phyloP scores from a whole-genome alignment of 2,329 filamentous ascomycete species.

The Trichoderma koningiopsis region DNA sequence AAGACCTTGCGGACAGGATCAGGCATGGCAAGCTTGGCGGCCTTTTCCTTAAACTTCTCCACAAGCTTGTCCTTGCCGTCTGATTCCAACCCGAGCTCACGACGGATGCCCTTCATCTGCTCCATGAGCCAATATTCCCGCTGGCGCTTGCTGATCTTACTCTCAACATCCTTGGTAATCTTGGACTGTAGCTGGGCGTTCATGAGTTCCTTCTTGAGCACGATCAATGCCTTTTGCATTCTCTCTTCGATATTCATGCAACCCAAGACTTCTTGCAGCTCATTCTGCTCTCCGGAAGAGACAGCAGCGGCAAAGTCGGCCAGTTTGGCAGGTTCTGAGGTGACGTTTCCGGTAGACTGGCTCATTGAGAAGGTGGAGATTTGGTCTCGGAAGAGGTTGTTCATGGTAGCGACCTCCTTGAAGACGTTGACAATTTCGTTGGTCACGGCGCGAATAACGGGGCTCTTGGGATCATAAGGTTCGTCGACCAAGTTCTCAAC shows the following conservation, averaged over 20 bases:
- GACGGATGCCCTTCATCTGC: constrained; percentile 97
- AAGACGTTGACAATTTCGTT: constrained; percentile 99
- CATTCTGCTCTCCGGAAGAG: constrained; percentile 87
- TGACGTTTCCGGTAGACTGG: constrained; percentile 91
- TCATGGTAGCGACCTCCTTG: constrained; percentile 93
- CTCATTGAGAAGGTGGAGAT: constrained; percentile 97
- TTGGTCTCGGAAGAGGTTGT: constrained; percentile 93
- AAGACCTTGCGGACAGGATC: constrained; percentile 97
- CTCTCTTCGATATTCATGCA: constrained; percentile 90
- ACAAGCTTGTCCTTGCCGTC: constrained; percentile 98
- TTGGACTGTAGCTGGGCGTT: constrained; percentile 96
- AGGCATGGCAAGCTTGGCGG: constrained; percentile 90
- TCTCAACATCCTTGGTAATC: constrained; percentile 96
- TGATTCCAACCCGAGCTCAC: constrained; percentile 93
- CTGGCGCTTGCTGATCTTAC: constrained; percentile 95
- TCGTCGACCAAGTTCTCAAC: constrained; percentile 92
- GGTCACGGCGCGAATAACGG: constrained; percentile 85
- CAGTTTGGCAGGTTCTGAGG: constrained; percentile 89
- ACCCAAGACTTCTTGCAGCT: constrained; percentile 88
- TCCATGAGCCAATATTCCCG: constrained; percentile 99
- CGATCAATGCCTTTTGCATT: constrained; percentile 85
- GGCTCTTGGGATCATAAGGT: constrained; percentile 85
- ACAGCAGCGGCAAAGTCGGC: constrained; percentile 97
- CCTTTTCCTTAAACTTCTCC: constrained; percentile 96
- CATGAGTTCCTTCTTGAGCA: constrained; percentile 98